These are phyloP conservation scores for Trifolium repens DNA, from an alignment of 306 rosid species.

Conservation along the genomic window DNA sequence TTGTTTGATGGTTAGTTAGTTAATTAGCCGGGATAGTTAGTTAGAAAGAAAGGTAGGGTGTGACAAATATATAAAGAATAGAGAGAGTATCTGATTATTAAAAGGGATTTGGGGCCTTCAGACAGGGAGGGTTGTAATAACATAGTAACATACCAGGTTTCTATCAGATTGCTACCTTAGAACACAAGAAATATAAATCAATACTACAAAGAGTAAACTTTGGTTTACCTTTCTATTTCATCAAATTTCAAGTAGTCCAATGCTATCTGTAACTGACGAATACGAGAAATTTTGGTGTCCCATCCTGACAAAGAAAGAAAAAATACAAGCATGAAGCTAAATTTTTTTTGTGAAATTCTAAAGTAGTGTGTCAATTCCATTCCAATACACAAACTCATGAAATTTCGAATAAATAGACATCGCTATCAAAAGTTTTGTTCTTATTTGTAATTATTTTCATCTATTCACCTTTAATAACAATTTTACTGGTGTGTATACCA, in stretches of 20 bases:
- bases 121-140: conserved; percentile 5
- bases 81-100: not conserved
- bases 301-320: conserved; percentile 70
- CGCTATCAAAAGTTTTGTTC: not conserved
- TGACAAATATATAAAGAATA: conserved; percentile 10
- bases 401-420: conserved; percentile 29
- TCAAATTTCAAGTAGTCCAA: conserved; percentile 87
- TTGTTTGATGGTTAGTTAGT: not conserved
- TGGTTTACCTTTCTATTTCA: conserved; percentile 76
- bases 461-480: conserved; percentile 10
- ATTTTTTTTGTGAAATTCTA: conserved; percentile 22
- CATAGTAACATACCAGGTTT: not conserved
- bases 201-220: conserved; percentile 32
- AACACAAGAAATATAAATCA: conserved; percentile 24
- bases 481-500: not conserved
- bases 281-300: conserved; percentile 80
- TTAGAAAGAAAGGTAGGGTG: not conserved
- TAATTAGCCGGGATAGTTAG: not conserved
- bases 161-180: conserved; percentile 16
- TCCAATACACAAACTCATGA: conserved; percentile 21
- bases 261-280: conserved; percentile 79
- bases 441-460: conserved; percentile 5
- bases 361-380: conserved; percentile 29
- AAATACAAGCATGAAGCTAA: conserved; percentile 43
- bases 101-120: not conserved